Evolutionary conservation across 2,329 filamentous ascomycete species (phyloP).

Genomic region (Fusarium penzigii): DNA sequence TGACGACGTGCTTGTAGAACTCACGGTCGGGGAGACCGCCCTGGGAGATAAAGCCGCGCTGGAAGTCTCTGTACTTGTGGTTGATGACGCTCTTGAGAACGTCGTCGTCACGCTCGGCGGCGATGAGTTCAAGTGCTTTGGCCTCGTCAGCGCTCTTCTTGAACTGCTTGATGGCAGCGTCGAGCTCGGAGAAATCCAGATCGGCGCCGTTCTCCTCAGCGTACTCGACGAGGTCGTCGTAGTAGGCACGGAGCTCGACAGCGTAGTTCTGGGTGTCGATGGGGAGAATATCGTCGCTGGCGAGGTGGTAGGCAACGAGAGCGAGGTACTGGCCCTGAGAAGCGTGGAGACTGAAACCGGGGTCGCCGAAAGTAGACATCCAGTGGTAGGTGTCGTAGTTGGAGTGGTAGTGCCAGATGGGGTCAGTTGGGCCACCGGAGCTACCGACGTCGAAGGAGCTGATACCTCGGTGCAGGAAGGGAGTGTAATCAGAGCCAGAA

Average conservation of each 20-base stretch:
- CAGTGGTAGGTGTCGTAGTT: conserved; percentile 85
- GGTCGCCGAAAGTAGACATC: conserved; percentile 80
- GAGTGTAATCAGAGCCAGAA: conserved; percentile 67
- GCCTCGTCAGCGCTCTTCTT: conserved; percentile 32
- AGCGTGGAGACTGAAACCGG: conserved; percentile 60
- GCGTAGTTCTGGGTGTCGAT: conserved; percentile 45
- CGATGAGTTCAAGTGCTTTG: conserved; percentile 34
- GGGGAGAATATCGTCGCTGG: conserved; percentile 39
- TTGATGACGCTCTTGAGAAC: conserved; percentile 41
- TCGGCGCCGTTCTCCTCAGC: conserved; percentile 33
- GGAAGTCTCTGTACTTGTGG: conserved; percentile 49
- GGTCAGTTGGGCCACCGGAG: conserved; percentile 41
- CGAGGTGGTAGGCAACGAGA: conserved; percentile 41
- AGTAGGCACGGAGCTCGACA: conserved; percentile 40
- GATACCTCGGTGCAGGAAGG: conserved; percentile 60
- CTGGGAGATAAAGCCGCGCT: conserved; percentile 49
- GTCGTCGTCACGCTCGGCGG: conserved; percentile 29
- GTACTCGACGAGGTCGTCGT: conserved; percentile 37
- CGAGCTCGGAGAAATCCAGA: conserved; percentile 41
- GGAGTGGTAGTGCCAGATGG: conserved; percentile 75
- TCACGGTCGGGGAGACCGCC: conserved; percentile 47
- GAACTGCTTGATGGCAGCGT: conserved; percentile 41
- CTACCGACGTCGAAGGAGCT: conserved; percentile 58
- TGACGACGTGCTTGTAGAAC: conserved; percentile 49
- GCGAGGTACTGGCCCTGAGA: conserved; percentile 52